phyloP scores from a whole-genome alignment of 1,284 basidiomycete species.

The Xerocomus minutiporus region DNA sequence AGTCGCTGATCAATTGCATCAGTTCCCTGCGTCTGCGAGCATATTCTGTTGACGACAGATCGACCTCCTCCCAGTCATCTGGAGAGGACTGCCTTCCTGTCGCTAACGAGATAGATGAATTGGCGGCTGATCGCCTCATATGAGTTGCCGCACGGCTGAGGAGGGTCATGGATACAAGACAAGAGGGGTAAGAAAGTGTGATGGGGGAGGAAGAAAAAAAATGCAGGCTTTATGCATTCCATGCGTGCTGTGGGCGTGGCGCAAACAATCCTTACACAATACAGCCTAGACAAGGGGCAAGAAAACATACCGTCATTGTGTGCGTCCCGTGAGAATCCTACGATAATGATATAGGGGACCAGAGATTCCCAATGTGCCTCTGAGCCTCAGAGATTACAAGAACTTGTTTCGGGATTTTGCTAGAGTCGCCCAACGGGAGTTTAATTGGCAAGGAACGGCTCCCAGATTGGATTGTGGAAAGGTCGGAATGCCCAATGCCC shows the following conservation, averaged over 20 bases:
- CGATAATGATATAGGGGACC: not conserved
- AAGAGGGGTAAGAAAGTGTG: not conserved
- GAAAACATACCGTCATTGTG: not conserved
- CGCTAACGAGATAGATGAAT: not conserved
- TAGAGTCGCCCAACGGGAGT: not conserved
- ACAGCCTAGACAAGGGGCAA: not conserved
- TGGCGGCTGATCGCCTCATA: not conserved
- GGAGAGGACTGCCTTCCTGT: conserved; percentile 4
- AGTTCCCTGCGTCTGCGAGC: conserved; percentile 42
- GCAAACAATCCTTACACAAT: not conserved
- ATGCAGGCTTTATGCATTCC: conserved; percentile 15
- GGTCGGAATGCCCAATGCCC: not conserved
- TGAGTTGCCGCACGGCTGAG: not conserved
- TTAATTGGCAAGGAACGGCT: not conserved
- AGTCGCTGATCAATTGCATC: conserved; percentile 43
- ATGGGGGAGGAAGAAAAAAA: not conserved
- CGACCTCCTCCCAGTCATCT: conserved; percentile 15
- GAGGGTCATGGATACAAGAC: conserved; percentile 6
- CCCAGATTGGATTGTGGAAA: not conserved
- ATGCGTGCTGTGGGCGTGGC: not conserved
- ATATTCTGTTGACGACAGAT: conserved; percentile 38
- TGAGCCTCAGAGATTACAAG: not conserved
- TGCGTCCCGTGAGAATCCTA: not conserved
- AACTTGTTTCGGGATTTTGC: not conserved
- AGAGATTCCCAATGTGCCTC: not conserved